Percentiles rank a stretch among this genome's conserved stretches.
Evolutionary conservation across 2,329 filamentous ascomycete genomes (phyloP).

Genomic region (Penicillium sp.): DNA sequence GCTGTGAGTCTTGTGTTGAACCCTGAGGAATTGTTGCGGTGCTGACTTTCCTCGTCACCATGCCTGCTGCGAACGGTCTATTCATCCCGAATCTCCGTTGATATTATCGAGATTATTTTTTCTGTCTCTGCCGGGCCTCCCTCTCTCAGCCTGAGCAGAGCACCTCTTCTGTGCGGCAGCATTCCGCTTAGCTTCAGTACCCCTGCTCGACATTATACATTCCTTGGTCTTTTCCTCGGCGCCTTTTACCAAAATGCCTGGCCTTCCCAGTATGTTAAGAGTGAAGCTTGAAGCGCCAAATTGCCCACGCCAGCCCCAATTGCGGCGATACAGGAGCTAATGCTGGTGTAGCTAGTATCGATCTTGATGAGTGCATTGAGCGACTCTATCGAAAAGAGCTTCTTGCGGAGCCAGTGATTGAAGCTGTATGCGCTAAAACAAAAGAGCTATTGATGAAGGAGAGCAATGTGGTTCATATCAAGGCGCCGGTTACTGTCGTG

Average conservation of each 20-base stretch:
- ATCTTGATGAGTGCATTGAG: constrained; percentile 97
- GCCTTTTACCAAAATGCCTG: constrained; percentile 40
- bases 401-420: constrained; percentile 94
- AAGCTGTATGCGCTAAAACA: constrained; percentile 98
- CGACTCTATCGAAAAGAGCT: constrained; percentile 96
- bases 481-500: constrained; percentile 92
- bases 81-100: constrained; percentile 8
- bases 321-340: constrained; percentile 9
- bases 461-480: constrained; percentile 98
- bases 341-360: constrained; percentile 73
- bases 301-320: background rate
- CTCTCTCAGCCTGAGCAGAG: constrained; percentile 9
- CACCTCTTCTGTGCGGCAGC: background rate
- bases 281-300: background rate
- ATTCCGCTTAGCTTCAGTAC: background rate
- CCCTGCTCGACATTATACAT: background rate
- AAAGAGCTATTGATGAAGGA: constrained; percentile 99
- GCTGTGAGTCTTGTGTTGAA: background rate
- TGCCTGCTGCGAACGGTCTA: constrained; percentile 7
- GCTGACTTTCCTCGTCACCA: constrained; percentile 13
- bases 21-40: constrained; percentile 7
- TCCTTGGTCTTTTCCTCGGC: background rate
- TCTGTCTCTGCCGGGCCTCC: constrained; percentile 3
- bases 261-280: constrained; percentile 44
- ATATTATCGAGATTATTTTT: background rate